These are phyloP conservation scores for Aspergillus japonicus DNA, from an alignment of 2,329 filamentous ascomycete species.

Conservation along the genomic window DNA sequence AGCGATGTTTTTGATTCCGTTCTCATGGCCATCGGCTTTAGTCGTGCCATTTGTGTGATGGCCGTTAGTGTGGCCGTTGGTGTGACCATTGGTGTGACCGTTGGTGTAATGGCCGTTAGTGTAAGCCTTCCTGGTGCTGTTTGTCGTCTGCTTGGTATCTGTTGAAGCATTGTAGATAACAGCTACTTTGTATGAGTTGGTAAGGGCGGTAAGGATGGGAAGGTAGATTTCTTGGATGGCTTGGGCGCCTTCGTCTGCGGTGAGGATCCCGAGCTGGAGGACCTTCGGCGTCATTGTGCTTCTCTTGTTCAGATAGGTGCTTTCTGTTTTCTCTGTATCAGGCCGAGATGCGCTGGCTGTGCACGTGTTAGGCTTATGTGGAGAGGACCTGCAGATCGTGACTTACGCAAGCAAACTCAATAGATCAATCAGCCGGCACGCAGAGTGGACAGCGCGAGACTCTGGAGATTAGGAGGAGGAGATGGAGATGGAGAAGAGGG, in stretches of 20 bases:
- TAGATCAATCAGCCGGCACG: neutral
- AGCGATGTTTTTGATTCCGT: neutral
- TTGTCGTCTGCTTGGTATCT: neutral
- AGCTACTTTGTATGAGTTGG: conserved; percentile 44
- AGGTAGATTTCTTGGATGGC: conserved; percentile 56
- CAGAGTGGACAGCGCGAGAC: neutral
- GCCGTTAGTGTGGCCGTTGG: conserved; percentile 1
- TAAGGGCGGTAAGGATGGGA: conserved; percentile 48
- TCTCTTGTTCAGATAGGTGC: neutral
- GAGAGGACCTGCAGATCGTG: neutral
- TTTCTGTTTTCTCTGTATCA: neutral
- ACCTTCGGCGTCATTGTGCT: conserved; percentile 21
- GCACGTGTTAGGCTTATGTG: neutral
- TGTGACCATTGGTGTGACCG: neutral
- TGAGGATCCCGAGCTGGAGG: conserved; percentile 38
- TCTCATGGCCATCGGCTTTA: neutral
- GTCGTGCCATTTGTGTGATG: conserved; percentile 5
- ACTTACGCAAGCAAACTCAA: neutral
- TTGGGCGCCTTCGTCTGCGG: conserved; percentile 35
- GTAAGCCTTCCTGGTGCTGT: neutral
- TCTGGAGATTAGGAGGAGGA: neutral
- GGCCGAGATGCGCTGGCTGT: neutral
- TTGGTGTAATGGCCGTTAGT: neutral
- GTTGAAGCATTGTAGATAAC: conserved; percentile 54
- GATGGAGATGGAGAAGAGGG: neutral